A percentile compares a stretch with the other conserved stretches of the same genome.
These are phyloP conservation scores for Vaucheria bursata DNA, from an alignment of 352 stramenopile species.

Conservation along the genomic window DNA sequence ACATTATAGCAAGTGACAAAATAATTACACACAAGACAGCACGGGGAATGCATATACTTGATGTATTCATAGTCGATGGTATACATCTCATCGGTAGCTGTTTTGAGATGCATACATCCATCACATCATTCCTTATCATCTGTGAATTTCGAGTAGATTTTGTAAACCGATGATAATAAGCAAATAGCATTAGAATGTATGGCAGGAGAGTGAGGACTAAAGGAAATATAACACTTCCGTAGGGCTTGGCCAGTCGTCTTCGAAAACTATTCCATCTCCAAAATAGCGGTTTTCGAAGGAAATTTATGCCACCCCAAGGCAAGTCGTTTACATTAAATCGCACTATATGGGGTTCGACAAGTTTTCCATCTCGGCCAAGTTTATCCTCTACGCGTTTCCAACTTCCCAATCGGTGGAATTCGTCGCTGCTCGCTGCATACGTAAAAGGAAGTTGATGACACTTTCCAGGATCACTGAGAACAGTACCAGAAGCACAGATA, in stretches of 20 bases:
- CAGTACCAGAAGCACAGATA: conserved; percentile 2
- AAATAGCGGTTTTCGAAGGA: conserved; percentile 28
- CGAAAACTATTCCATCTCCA: conserved; percentile 42
- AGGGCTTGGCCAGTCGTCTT: conserved; percentile 22
- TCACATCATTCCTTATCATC: too few relatives aligned
- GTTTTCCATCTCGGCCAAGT: not conserved
- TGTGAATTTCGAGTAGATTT: too few relatives aligned
- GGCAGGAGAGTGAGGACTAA: conserved; percentile 17
- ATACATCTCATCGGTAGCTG: too few relatives aligned
- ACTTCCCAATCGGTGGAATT: conserved; percentile 17
- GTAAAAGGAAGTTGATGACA: conserved; percentile 35
- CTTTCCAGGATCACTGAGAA: conserved; percentile 13
- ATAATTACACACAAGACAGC: too few relatives aligned
- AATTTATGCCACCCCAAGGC: conserved; percentile 21
- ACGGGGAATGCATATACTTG: too few relatives aligned
- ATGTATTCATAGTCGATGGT: too few relatives aligned
- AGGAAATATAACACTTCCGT: too few relatives aligned
- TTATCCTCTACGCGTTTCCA: not conserved
- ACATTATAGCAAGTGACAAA: not conserved
- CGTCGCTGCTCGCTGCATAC: conserved; percentile 17
- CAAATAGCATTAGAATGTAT: conserved; percentile 36
- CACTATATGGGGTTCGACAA: conserved; percentile 35
- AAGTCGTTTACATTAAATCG: conserved; percentile 27
- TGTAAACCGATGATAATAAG: too few relatives aligned
- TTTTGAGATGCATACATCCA: too few relatives aligned